These are phyloP conservation scores for Backusella morwellensis DNA, from an alignment of 192 early-diverging fungal species.

Conservation along the genomic window DNA sequence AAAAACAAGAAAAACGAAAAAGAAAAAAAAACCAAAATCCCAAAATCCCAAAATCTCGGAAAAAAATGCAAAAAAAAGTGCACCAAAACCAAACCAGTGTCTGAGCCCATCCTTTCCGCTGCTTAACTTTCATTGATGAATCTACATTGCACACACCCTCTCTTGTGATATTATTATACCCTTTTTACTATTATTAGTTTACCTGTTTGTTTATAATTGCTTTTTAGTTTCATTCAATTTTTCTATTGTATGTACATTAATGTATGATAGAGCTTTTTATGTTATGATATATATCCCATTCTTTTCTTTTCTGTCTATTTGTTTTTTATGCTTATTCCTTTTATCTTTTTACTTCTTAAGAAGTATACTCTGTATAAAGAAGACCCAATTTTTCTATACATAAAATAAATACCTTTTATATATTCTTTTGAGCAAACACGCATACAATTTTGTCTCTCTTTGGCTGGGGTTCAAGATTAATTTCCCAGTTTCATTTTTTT, in stretches of 20 bases:
- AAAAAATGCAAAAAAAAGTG: neutral
- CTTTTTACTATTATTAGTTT: neutral
- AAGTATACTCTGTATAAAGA: slow-evolving; percentile 1
- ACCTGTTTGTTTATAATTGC: neutral
- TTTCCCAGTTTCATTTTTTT: slow-evolving; percentile 2
- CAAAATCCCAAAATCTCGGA: neutral
- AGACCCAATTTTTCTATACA: neutral
- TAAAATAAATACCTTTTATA: neutral
- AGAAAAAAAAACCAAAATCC: neutral
- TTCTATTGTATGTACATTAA: neutral
- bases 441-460: neutral
- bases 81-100: neutral
- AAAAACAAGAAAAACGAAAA: neutral
- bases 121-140: neutral
- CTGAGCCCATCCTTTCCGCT: neutral
- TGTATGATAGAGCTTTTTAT: neutral
- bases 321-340: slow-evolving; percentile 2
- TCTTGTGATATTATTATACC: slow-evolving; percentile 7
- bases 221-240: neutral
- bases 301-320: neutral
- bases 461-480: neutral
- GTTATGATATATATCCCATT: neutral
- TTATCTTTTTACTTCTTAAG: neutral
- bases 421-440: neutral
- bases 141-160: neutral